Base-by-base conservation (phyloP, 768 basidiomycete genomes). In the Botryobasidium botryosum region DNA sequence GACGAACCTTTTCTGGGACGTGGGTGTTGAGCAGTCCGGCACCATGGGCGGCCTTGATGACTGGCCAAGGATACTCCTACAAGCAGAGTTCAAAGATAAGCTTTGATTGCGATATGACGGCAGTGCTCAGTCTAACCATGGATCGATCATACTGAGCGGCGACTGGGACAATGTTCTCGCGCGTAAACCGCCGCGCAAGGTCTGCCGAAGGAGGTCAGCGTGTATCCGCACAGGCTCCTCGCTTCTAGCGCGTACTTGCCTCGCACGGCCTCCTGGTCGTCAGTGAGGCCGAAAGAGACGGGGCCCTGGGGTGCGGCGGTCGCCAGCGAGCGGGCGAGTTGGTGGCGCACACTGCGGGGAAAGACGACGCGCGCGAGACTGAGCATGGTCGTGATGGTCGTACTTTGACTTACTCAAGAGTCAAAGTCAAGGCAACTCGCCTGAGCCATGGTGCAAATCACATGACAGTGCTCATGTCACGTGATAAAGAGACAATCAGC, bases 11-110 rank as follows among this genome's bases (percentile, higher is more conserved):
- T 44, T 59, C 59, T 3, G 63, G 63, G 1, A 64, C 55, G 50
- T 64, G 63, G 1, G 60, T 56, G 48, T 64, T 64, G 33, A 64
- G 32, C 4, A 64, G 47, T 18, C 63, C 63, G 7, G 59, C 48
- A 8, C 51, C 49, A 44, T 64, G 63, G 10, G 63, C 63, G 36
- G 59, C 56, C 45, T 62, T 59, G 52, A 64, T 53, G 21, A 64
- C 47, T 5, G 57, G 56, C 57, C 58, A 61, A 3, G 63, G 63
- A 48, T 63, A 64, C 45, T 39, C 53, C 60, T 57, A 25, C 1
- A 17, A 13, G 8, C n/a, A 6, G 31, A 13, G 37, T 8, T 29
- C 10, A 32, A 2, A 38, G 10, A 25, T 12, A 15, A 27, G 25
- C 21, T 12, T 24, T 15, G 29, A 17, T 26, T 12, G 26, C 35